Percentiles rank a stretch among this genome's conserved stretches.
phyloP scores from a whole-genome alignment of 805 yeast genomes.

The Candida dendrica region DNA sequence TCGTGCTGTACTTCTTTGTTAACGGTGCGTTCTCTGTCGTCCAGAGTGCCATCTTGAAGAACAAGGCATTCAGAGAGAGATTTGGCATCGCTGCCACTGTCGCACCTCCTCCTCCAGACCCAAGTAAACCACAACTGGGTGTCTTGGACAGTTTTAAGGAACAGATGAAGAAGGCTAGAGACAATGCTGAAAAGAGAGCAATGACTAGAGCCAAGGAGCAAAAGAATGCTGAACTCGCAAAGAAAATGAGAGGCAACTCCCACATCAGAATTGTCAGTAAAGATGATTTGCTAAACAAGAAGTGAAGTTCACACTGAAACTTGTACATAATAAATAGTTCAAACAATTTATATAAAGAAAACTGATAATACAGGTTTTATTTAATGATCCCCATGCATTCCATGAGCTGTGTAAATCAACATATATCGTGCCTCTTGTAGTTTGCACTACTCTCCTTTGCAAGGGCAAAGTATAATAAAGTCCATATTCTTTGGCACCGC shows the following conservation, averaged over 20 bases:
- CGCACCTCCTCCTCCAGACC: slow-evolving; percentile 36
- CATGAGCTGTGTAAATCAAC: too few species aligned
- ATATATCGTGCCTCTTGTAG: too few species aligned
- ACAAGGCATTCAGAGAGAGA: slow-evolving; percentile 45
- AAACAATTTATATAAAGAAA: background rate
- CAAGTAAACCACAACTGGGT: slow-evolving; percentile 26
- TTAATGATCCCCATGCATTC: too few species aligned
- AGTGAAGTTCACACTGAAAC: slow-evolving; percentile 1
- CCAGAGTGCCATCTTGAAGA: slow-evolving; percentile 65
- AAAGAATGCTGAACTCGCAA: slow-evolving; percentile 22
- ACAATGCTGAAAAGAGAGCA: slow-evolving; percentile 31
- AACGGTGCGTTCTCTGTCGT: slow-evolving; percentile 68
- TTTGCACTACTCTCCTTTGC: too few species aligned
- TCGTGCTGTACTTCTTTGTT: slow-evolving; percentile 77
- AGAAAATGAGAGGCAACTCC: slow-evolving; percentile 22
- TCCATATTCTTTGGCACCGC: too few species aligned
- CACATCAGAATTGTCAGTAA: slow-evolving; percentile 20
- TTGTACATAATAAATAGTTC: background rate
- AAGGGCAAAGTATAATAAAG: too few species aligned
- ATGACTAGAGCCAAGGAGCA: slow-evolving; percentile 27
- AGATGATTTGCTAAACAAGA: slow-evolving; percentile 7
- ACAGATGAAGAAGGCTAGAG: slow-evolving; percentile 31
- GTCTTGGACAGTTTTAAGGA: slow-evolving; percentile 30
- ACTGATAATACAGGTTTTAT: background rate
- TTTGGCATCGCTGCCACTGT: slow-evolving; percentile 57